Evolutionary conservation across 208 protist species (phyloP).

Genomic region (Leptomonas pyrrhocoris): DNA sequence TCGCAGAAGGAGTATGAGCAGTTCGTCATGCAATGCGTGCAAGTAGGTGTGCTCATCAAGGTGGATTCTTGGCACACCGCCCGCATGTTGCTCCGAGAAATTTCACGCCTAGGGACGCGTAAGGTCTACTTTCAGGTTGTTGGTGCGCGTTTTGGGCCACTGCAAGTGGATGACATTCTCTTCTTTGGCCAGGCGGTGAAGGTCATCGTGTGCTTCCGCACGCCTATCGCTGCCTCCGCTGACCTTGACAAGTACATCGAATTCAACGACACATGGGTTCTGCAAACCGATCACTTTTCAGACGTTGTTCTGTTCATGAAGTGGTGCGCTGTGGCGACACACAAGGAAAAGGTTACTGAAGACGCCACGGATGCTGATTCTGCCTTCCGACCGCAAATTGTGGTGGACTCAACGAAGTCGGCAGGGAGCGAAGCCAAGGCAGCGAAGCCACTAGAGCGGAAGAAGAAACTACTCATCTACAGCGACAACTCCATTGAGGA

Average conservation of each 20-base stretch:
- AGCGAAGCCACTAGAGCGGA: not conserved
- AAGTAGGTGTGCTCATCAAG: constrained; percentile 87
- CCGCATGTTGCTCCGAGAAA: constrained; percentile 76
- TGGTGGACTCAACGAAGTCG: constrained; percentile 3
- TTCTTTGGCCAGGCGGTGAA: constrained; percentile 79
- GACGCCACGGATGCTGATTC: not conserved
- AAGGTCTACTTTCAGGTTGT: constrained; percentile 78
- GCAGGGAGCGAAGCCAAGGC: not conserved
- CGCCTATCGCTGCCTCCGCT: constrained; percentile 48
- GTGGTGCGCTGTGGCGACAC: constrained; percentile 78
- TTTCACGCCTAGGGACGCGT: constrained; percentile 64
- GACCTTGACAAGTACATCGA: constrained; percentile 82
- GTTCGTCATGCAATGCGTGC: constrained; percentile 63
- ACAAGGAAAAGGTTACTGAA: constrained; percentile 61
- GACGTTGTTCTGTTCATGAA: constrained; percentile 80
- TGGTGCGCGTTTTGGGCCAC: constrained; percentile 78
- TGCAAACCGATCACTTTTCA: constrained; percentile 81
- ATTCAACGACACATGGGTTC: constrained; percentile 61
- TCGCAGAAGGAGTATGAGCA: constrained; percentile 68
- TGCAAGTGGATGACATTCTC: constrained; percentile 68
- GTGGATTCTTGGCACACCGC: constrained; percentile 90
- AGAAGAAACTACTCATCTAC: constrained; percentile 8
- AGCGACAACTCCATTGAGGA: not conserved
- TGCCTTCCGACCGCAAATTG: constrained; percentile 15
- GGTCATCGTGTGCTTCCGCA: constrained; percentile 82